Base-by-base conservation (phyloP, 192 early-diverging fungal species). In the Phlyctochytrium arcticum region DNA sequence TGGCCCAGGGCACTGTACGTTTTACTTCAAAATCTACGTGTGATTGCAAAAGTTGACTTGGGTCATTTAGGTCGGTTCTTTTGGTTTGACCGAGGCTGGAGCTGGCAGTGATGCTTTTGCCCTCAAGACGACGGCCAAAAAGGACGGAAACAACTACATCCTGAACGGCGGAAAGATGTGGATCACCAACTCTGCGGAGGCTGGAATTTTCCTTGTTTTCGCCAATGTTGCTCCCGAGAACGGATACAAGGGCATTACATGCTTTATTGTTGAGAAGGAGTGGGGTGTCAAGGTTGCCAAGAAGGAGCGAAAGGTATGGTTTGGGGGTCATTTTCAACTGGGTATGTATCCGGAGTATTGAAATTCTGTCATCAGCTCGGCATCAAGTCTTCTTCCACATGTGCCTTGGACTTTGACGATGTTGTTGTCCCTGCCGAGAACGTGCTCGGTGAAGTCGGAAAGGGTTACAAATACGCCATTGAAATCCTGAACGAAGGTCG, bases 381-480 rank as follows among this genome's bases (percentile, higher is more conserved):
- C 60, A 98, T 98, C 72, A 89, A 92, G 64, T 87, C 92, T 5
- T 98, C 96, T 2, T 94, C 93, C 17, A 98, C 96, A 4, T 98
- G 95, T 72, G 86, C 85, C 54, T 75, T 98, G 47, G 88, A 87
- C 66, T 96, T 98, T 81, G 96, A 98, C 68, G 90, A 93, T 48
- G 72, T 96, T 54, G 76, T 73, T 36, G 88, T 98, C 34, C 96
- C 96, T 33, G 89, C 80, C 27, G 74, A 73, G 39, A 94, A 95
- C 73, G 81, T 98, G 23, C 73, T 98, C 8, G 96, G 96, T 47
- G 90, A 95, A 66, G 80, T 96, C 49, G 94, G 94, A 62, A 88
- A 94, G 79, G 96, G 96, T 35, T 98, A 98, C 88, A 98, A 95
- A 79, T 92, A 91, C 59, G 95, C 96, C 48, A 98, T 98, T 57